phyloP scores from a whole-genome alignment of 768 basidiomycete genomes.

The Chiua virens region DNA sequence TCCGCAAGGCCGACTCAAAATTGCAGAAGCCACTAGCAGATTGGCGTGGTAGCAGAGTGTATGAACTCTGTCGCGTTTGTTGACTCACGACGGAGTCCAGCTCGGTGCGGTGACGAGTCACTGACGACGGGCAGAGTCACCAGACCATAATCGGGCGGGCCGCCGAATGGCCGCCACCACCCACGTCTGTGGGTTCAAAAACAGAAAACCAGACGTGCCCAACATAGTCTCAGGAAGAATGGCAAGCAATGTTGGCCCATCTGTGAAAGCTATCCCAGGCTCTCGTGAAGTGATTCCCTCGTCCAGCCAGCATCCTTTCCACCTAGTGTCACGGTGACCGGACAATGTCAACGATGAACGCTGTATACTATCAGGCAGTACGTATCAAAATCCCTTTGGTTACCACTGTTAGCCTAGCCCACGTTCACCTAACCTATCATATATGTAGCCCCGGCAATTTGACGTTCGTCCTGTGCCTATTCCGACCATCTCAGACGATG shows the following conservation, averaged over 20 bases:
- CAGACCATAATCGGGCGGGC: too few species aligned
- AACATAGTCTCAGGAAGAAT: not conserved
- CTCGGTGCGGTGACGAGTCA: too few species aligned
- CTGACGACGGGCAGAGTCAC: too few species aligned
- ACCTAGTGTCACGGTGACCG: too few species aligned
- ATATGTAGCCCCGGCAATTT: slow-evolving; percentile 45
- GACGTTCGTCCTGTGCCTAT: slow-evolving; percentile 52
- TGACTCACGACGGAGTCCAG: too few species aligned
- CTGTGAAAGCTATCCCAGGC: slow-evolving; percentile 13
- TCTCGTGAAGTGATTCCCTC: not conserved
- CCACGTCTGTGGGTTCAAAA: too few species aligned
- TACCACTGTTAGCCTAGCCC: not conserved
- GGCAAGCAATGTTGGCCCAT: too few species aligned
- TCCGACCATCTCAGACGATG: slow-evolving; percentile 51
- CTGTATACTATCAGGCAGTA: slow-evolving; percentile 48
- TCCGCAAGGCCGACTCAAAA: too few species aligned
- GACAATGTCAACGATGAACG: slow-evolving; percentile 45
- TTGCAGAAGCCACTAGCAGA: too few species aligned
- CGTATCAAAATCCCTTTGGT: not conserved
- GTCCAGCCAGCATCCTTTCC: not conserved
- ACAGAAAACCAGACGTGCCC: not conserved
- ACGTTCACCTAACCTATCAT: not conserved
- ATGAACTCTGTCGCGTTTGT: too few species aligned
- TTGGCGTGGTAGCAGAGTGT: too few species aligned
- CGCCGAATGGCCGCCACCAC: too few species aligned